phyloP scores from a whole-genome alignment of 306 rosid genomes.

The Erythrophleum fordii region DNA sequence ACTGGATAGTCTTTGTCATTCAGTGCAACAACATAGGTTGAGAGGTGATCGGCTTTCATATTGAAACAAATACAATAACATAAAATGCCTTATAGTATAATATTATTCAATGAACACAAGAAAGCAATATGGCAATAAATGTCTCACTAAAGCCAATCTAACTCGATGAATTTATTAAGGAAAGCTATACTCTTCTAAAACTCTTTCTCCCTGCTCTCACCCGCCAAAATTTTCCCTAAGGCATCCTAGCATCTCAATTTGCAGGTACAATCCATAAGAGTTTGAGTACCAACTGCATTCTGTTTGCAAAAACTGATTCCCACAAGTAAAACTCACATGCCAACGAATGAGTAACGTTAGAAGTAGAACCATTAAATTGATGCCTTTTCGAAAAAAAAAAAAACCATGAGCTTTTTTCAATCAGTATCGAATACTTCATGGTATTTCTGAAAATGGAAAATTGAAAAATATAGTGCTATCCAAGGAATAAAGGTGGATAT shows the following conservation, averaged over 20 bases:
- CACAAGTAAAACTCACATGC: slow-evolving; percentile 2
- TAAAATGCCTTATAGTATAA: background rate
- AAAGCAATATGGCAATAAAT: background rate
- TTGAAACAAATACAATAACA: background rate
- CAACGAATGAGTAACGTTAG: background rate
- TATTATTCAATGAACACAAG: background rate
- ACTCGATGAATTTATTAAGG: background rate
- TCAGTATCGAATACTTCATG: background rate
- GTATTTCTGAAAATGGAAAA: background rate
- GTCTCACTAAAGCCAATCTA: slow-evolving; percentile 13
- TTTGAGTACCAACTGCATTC: background rate
- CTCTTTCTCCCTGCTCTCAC: slow-evolving; percentile 11
- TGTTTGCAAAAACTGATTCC: slow-evolving; percentile 16
- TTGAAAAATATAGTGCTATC: background rate
- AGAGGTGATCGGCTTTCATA: background rate
- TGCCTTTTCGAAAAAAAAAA: slow-evolving; percentile 1
- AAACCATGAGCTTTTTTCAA: background rate
- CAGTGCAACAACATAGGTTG: background rate
- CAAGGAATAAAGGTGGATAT: background rate
- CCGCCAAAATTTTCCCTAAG: background rate
- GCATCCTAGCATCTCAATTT: slow-evolving; percentile 24
- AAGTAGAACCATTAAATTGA: background rate
- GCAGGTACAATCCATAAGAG: background rate
- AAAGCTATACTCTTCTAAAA: slow-evolving; percentile 10
- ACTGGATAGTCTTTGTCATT: background rate